These are phyloP conservation scores for Lactarius tabidus DNA, from an alignment of 768 basidiomycete genomes.

Conservation along the genomic window DNA sequence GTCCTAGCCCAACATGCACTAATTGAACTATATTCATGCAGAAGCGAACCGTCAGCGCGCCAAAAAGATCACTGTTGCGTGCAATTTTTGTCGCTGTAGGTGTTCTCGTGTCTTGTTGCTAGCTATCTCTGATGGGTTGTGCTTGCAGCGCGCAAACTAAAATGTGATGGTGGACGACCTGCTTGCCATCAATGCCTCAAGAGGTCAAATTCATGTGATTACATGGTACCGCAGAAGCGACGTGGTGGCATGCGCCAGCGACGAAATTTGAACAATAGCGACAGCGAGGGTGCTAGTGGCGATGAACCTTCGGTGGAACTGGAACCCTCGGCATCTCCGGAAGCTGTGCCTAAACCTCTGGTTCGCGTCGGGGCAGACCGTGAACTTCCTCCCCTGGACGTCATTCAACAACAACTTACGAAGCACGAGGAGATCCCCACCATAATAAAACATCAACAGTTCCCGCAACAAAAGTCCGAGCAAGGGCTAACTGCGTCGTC, in stretches of 20 bases:
- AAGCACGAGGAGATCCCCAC: conserved; percentile 14
- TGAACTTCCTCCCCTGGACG: conserved; percentile 17
- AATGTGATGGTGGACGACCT: conserved; percentile 83
- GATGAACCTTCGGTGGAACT: conserved; percentile 48
- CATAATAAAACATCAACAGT: conserved; percentile 18
- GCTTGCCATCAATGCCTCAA: conserved; percentile 81
- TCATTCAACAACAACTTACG: conserved; percentile 14
- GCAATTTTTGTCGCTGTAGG: conserved; percentile 89
- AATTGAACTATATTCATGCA: conserved; percentile 30
- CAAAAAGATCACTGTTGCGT: conserved; percentile 86
- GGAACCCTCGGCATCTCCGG: conserved; percentile 55
- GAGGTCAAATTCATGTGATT: conserved; percentile 74
- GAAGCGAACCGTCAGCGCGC: conserved; percentile 63
- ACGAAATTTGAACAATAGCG: conserved; percentile 41
- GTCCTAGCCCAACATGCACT: conserved; percentile 19
- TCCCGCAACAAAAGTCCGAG: conserved; percentile 28
- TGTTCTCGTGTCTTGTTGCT: conserved; percentile 27
- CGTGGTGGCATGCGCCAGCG: conserved; percentile 52
- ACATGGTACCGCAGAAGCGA: conserved; percentile 70
- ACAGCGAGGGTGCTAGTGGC: conserved; percentile 48
- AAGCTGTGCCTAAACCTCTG: conserved; percentile 30
- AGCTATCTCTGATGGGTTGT: conserved; percentile 18
- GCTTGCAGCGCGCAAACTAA: conserved; percentile 71
- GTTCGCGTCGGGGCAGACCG: conserved; percentile 30
- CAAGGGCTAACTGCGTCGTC: conserved; percentile 15